Evolutionary conservation across 352 stramenopile species (phyloP).

Genomic region (Phytophthora pinifolia): DNA sequence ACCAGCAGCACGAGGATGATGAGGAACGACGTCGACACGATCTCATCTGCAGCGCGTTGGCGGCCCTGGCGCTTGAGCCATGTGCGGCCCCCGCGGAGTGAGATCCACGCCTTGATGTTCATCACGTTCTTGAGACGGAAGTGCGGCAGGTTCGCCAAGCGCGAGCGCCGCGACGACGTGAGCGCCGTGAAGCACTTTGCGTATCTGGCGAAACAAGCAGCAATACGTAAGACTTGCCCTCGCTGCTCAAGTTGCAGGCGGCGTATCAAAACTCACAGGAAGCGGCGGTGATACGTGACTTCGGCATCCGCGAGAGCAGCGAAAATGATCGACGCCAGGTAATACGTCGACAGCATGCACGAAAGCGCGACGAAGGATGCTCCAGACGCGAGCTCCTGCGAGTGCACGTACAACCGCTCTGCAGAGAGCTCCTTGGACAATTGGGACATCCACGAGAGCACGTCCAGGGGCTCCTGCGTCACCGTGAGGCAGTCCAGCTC

Average conservation of each 20-base stretch:
- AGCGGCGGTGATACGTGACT: conserved; percentile 84
- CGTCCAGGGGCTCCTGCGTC: conserved; percentile 50
- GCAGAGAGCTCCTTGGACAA: conserved; percentile 36
- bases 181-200: conserved; percentile 90
- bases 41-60: conserved; percentile 86
- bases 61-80: conserved; percentile 87
- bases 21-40: conserved; percentile 89
- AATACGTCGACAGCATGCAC: conserved; percentile 72
- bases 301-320: conserved; percentile 76
- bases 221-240: conserved; percentile 10
- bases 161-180: conserved; percentile 81
- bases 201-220: conserved; percentile 42
- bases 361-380: conserved; percentile 63
- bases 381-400: conserved; percentile 30
- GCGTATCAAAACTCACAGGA: conserved; percentile 46
- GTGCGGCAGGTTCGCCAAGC: conserved; percentile 82
- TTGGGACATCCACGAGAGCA: conserved; percentile 35
- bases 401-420: conserved; percentile 24
- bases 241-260: not conserved
- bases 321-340: conserved; percentile 76
- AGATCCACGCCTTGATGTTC: conserved; percentile 92
- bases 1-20: conserved; percentile 84
- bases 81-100: conserved; percentile 78
- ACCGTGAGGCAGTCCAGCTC: conserved; percentile 54
- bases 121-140: conserved; percentile 91